Evolutionary conservation across 2,329 filamentous ascomycete species (phyloP).

Genomic region (Cladophialophora exuberans): DNA sequence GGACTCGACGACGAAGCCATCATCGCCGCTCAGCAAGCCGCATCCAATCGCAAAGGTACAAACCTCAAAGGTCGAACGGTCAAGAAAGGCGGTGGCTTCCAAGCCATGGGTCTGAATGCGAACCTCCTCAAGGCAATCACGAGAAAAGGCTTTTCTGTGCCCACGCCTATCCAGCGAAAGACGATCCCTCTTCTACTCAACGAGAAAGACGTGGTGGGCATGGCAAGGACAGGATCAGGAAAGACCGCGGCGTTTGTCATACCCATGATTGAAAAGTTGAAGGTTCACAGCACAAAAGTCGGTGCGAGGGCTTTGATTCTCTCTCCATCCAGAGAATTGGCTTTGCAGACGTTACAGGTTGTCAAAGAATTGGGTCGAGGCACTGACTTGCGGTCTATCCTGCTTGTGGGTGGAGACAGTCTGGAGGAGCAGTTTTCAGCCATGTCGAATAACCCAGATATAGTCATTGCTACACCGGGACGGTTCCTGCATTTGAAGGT

Average conservation of each 20-base stretch:
- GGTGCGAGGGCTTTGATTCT: conserved; percentile 85
- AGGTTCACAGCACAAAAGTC: conserved; percentile 82
- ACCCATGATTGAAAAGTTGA: conserved; percentile 94
- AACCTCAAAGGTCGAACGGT: conserved; percentile 82
- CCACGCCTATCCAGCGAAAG: conserved; percentile 96
- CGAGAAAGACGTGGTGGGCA: conserved; percentile 93
- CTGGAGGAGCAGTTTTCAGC: conserved; percentile 91
- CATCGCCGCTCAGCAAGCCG: conserved; percentile 84
- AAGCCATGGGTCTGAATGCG: conserved; percentile 86
- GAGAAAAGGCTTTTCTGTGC: conserved; percentile 91
- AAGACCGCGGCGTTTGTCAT: conserved; percentile 99
- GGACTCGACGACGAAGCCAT: conserved; percentile 76
- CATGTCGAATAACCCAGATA: conserved; percentile 94
- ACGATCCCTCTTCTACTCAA: conserved; percentile 90
- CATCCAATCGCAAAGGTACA: conserved; percentile 81
- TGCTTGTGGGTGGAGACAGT: conserved; percentile 93
- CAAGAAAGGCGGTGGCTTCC: conserved; percentile 96
- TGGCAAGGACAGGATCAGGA: conserved; percentile 97
- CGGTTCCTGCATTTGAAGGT: conserved; percentile 96
- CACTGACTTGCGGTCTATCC: conserved; percentile 85
- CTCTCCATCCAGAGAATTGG: conserved; percentile 90
- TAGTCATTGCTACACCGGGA: conserved; percentile 94
- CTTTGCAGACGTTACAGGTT: conserved; percentile 92
- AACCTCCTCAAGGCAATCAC: conserved; percentile 88
- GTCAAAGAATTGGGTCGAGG: conserved; percentile 91